Percentiles rank a stretch among this genome's conserved stretches.
phyloP scores from a whole-genome alignment of 1,284 basidiomycete species.

The Ustilago vetiveriae region DNA sequence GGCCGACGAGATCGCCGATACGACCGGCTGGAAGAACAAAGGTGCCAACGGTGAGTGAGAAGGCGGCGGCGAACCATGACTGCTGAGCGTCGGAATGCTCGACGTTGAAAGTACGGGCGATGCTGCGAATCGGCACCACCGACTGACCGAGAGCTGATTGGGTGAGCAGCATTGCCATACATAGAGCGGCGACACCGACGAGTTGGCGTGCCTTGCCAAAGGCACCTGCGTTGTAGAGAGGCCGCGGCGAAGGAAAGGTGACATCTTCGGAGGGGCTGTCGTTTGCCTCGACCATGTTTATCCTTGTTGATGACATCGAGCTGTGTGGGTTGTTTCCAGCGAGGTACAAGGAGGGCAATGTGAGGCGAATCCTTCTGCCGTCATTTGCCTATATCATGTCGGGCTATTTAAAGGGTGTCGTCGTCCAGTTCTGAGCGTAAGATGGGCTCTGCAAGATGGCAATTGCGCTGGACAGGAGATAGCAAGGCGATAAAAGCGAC shows the following conservation, averaged over 20 bases:
- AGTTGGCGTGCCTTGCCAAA: constrained; percentile 32
- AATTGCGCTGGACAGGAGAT: not conserved
- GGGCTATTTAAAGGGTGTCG: too few relatives aligned
- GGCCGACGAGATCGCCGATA: constrained; percentile 51
- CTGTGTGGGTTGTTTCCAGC: not conserved
- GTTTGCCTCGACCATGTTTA: constrained; percentile 1
- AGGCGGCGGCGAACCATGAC: constrained; percentile 55
- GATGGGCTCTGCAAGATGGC: not conserved
- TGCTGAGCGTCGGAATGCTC: constrained; percentile 21
- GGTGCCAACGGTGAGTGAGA: constrained; percentile 54
- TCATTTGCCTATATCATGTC: too few relatives aligned
- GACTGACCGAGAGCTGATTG: constrained; percentile 42
- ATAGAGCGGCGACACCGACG: constrained; percentile 24
- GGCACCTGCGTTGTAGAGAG: constrained; percentile 27
- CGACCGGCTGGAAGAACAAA: constrained; percentile 56
- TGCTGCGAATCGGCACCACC: constrained; percentile 25
- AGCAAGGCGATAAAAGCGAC: constrained; percentile 3
- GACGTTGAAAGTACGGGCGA: constrained; percentile 35
- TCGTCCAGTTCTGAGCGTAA: too few relatives aligned
- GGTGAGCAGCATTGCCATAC: constrained; percentile 45
- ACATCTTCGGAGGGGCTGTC: not conserved
- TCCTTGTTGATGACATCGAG: constrained; percentile 3
- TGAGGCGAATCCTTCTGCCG: too few relatives aligned
- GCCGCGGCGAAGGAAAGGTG: not conserved
- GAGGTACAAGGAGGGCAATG: too few relatives aligned